Conservation (phyloP, 805 yeast genomes). For the Debaryomyces tyrocola region DNA sequence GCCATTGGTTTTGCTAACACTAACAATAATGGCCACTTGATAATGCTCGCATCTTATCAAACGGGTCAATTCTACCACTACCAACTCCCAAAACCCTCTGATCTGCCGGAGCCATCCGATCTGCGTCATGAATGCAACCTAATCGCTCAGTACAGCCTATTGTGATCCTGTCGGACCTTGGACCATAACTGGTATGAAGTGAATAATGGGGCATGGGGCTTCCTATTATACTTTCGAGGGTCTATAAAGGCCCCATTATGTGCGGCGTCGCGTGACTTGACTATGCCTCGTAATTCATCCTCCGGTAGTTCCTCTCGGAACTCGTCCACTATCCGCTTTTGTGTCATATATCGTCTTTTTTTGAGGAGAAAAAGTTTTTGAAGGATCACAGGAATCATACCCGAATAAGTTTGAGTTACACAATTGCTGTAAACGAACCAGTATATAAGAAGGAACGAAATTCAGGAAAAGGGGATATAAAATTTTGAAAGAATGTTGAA, state of each 20-base stretch:
- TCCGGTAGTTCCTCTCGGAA: neutral
- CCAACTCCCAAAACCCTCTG: slow-evolving; percentile 23
- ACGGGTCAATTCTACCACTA: slow-evolving; percentile 41
- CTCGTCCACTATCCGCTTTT: neutral
- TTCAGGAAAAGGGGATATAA: neutral
- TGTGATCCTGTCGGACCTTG: neutral
- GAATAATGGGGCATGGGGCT: no score
- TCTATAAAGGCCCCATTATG: no score
- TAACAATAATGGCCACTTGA: slow-evolving; percentile 19
- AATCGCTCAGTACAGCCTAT: slow-evolving; percentile 21
- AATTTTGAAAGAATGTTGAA: neutral
- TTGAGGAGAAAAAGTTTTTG: slow-evolving; percentile 11
- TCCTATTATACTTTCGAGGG: no score
- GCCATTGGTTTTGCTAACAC: slow-evolving; percentile 35
- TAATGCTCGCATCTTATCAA: slow-evolving; percentile 38
- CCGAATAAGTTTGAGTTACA: neutral
- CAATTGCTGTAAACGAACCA: neutral
- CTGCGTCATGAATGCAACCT: slow-evolving; percentile 32
- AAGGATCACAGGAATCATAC: slow-evolving; percentile 6
- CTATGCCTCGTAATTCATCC: neutral
- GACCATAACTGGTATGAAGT: no score
- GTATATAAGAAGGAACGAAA: neutral
- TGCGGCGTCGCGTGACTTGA: neutral
- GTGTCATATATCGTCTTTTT: neutral
- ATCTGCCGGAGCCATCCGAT: slow-evolving; percentile 11